Percentiles rank a stretch among this genome's conserved stretches.
phyloP scores from a whole-genome alignment of 106 monocot species.

The Dendrobium catenatum region DNA sequence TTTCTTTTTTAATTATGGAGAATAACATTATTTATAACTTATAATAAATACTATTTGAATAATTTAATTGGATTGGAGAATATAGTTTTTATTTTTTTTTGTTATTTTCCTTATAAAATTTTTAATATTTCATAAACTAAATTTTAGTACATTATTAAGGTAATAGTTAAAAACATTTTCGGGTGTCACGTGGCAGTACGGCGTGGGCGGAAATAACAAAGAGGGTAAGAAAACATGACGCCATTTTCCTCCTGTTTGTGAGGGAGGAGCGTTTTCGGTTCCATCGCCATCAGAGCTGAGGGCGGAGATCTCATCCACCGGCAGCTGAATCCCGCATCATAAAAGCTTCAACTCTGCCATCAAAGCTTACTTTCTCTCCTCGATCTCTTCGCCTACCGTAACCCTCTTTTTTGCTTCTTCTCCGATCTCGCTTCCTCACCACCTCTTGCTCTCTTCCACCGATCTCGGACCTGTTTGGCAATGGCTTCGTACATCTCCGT shows the following conservation, averaged over 20 bases:
- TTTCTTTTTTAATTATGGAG: no score
- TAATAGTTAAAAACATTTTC: no score
- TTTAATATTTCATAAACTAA: no score
- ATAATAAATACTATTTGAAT: no score
- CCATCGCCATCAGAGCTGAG: background rate
- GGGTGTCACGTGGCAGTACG: no score
- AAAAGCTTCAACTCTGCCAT: background rate
- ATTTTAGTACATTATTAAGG: no score
- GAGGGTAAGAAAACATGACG: background rate
- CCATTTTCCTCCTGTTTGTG: background rate
- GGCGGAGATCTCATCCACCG: background rate
- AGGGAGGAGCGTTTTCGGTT: background rate
- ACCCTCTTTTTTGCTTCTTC: background rate
- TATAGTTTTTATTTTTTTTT: no score
- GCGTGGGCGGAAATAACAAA: background rate
- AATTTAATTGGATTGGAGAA: no score
- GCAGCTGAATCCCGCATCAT: background rate
- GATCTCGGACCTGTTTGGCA: background rate
- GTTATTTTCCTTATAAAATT: no score
- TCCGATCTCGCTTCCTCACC: background rate
- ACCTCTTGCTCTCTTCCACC: background rate
- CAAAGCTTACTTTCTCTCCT: background rate
- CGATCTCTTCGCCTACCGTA: background rate
- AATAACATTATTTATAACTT: no score
- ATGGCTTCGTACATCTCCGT: slow-evolving; percentile 1